Evolutionary conservation across 805 yeast species (phyloP), one percentile per base, ranked within the genome.

Genomic region (Candida railenensis): DNA sequence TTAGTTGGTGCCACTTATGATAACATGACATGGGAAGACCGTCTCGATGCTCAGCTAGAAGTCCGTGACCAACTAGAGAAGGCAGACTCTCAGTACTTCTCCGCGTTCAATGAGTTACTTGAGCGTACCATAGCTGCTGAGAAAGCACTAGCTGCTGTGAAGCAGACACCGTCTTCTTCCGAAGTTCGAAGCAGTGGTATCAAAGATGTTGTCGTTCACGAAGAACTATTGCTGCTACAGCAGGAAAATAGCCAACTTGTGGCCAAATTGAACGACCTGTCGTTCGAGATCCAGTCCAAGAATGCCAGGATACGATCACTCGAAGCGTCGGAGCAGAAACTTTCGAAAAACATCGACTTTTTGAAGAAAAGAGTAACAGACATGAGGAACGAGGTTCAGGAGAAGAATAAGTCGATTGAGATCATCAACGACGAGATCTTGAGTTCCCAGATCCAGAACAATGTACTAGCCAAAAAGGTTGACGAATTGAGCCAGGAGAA

Each of bases 351-450:
- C 15, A 50, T 58, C 15, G 50, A 48, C 7, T 52, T 46, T 21
- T 52, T 66, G 40, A 49, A 48, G 9, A 41, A 36, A 3, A 60
- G 56, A 37, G 48, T 71, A 12, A 55, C 52, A 12, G 53, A 53
- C 28, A 48, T 69, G 41, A 53, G 51, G 5, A 48, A 58, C 36
- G 73, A 68, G 40, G 50, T 72, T 3, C 51, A 51, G n/a, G 76
- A 71, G 49, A 83, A 82, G 61, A 75, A 81, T 44, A 76, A 76
- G 52, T 74, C 83, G 3, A 74, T 82, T 16, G 87, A 81, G 49
- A 66, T 75, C 28, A 61, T 84, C 37, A 84, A 83, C 48, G 91
- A 88, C 56, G 94, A 87, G 55, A 67, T 83, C 22, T 68, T 87
- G 49, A 78, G 80, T 44, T 55, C 67, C 30, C 78, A 77, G 54